Conservation (phyloP, 108 stramenopile species). For the Nannochloropsis oceanica region DNA sequence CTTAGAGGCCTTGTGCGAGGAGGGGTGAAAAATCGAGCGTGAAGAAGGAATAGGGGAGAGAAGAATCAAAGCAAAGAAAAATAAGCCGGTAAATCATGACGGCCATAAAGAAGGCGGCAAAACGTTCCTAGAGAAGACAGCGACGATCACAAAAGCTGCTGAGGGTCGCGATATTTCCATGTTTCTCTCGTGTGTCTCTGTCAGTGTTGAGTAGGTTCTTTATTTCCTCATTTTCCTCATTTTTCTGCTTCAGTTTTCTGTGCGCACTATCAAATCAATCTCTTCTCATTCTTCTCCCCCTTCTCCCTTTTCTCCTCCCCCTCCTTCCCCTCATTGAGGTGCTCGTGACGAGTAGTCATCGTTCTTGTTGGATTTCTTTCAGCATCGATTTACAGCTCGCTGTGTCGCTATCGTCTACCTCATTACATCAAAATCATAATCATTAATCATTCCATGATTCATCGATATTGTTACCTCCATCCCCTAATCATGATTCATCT, state of each 20-base stretch:
- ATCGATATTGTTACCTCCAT: too few species aligned
- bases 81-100: background rate
- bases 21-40: too few species aligned
- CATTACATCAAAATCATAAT: too few species aligned
- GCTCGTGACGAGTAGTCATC: too few species aligned
- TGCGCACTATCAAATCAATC: background rate
- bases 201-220: background rate
- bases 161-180: background rate
- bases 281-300: background rate
- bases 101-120: background rate
- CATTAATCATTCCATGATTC: too few species aligned
- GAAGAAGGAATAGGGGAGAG: too few species aligned
- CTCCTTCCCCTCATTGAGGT: too few species aligned
- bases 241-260: background rate
- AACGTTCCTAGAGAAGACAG: background rate
- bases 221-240: background rate
- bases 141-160: background rate
- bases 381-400: too few species aligned
- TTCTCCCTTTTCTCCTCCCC: background rate
- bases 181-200: background rate
- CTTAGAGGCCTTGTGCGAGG: background rate
- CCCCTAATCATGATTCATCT: too few species aligned
- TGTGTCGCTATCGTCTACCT: too few species aligned
- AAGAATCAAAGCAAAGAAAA: too few species aligned
- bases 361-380: too few species aligned